phyloP scores from a whole-genome alignment of 169 alveolate species.

The Plasmodium coatneyi region DNA sequence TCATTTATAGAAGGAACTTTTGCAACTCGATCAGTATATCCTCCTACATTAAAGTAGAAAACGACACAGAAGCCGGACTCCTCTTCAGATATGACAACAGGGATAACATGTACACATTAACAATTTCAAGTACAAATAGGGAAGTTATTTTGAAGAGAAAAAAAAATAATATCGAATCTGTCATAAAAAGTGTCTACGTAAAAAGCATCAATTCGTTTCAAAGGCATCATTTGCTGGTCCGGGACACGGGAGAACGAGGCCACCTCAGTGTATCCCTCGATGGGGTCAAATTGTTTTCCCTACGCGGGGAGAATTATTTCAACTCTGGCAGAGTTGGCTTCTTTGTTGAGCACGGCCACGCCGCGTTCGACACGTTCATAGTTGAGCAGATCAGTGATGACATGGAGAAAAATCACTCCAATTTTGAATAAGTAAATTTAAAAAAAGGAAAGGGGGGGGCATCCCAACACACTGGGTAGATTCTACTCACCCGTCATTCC shows the following conservation, averaged over 20 bases:
- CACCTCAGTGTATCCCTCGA: constrained; percentile 11
- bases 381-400: not conserved
- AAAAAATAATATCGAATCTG: constrained; percentile 23
- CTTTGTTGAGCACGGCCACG: constrained; percentile 37
- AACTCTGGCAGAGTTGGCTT: constrained; percentile 37
- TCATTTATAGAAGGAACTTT: constrained; percentile 25
- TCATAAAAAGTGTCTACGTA: constrained; percentile 19
- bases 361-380: constrained; percentile 52
- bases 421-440: not conserved
- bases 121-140: constrained; percentile 31
- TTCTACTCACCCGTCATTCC: not conserved
- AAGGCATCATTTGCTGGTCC: constrained; percentile 37
- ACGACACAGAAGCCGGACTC: constrained; percentile 59
- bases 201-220: constrained; percentile 55
- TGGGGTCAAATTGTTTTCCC: constrained; percentile 21
- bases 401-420: not conserved
- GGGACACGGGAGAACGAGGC: constrained; percentile 63
- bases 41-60: constrained; percentile 41
- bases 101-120: constrained; percentile 52
- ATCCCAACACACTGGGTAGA: not conserved
- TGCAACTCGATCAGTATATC: constrained; percentile 40
- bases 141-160: constrained; percentile 34
- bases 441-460: not conserved
- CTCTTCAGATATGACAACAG: constrained; percentile 49
- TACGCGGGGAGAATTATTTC: constrained; percentile 23